Evolutionary conservation across 139 green algal genomes (phyloP), one percentile per base, ranked within the genome.

Genomic region (Tetraselmis chui): DNA sequence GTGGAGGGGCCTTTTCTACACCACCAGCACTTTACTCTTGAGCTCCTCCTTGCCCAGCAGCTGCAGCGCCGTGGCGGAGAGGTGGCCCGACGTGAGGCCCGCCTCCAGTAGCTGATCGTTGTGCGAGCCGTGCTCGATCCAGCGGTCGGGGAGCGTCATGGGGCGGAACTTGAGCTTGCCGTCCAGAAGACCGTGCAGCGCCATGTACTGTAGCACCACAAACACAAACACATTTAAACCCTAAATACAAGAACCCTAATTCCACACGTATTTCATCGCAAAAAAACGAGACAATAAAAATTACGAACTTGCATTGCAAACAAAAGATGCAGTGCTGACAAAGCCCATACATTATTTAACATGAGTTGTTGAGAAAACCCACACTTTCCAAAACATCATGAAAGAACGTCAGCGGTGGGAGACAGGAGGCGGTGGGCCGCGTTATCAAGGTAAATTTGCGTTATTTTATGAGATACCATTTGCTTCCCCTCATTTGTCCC

Each of bases 81-180:
- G 97, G 86, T 99, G 94, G 0, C 82, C 81, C 0, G 94, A 84
- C 0, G 93, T 94, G 1, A 99, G 84, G 2, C 97, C 97, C 1
- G 97, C 97, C 86, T 95, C 88, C 5, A 90, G 87, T 31, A 99
- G 83, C 89, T 99, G 97, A 85, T 98, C 91, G 1, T 85, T 75
- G 76, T 95, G 94, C 2, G 91, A 88, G 29, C 95, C 95, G 84
- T 97, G 94, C 45, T 98, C 96, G 77, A 98, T 97, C 81, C 90
- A 98, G 28, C 91, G 88, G 88, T 99, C 97, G 0, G 97, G 97
- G 82, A 99, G 88, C 0, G 90, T 94, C 91, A 99, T 97, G 26
- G 95, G 92, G 0, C 96, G 90, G 88, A 99, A 96, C 89, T 96
- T 97, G 24, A 99, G 86, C 24, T 90, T 90, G 78, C 96, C 95